Percentiles rank a stretch among this genome's conserved stretches.
Conservation (phyloP, 2,329 filamentous ascomycete species). For the Alternaria burnsii region DNA sequence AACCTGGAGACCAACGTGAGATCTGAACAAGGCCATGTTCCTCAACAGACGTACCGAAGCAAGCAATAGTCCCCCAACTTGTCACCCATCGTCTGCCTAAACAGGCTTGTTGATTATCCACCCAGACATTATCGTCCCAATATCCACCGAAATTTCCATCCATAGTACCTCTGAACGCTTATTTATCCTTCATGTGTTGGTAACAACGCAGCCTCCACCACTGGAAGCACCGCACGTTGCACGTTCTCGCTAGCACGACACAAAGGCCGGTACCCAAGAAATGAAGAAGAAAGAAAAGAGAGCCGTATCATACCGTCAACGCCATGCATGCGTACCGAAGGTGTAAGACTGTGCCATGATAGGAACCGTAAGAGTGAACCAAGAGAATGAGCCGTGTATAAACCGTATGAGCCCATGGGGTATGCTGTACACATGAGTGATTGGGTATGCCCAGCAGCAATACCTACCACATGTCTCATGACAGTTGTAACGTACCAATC, state of each 20-base stretch:
- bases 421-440: slow-evolving; percentile 17
- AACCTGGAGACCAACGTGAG: slow-evolving; percentile 28
- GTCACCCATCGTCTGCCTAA: background rate
- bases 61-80: slow-evolving; percentile 9
- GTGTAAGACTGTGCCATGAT: slow-evolving; percentile 9
- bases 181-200: background rate
- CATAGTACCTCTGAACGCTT: background rate
- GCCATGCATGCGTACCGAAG: slow-evolving; percentile 15
- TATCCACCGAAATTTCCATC: background rate
- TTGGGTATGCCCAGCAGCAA: slow-evolving; percentile 11
- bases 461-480: slow-evolving; percentile 12
- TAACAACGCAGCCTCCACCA: slow-evolving; percentile 6
- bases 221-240: background rate
- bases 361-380: slow-evolving; percentile 1
- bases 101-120: slow-evolving; percentile 4
- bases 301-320: slow-evolving; percentile 18
- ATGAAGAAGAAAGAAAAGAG: slow-evolving; percentile 1
- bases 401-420: background rate
- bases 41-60: slow-evolving; percentile 28
- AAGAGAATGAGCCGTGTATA: slow-evolving; percentile 1
- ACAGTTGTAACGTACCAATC: slow-evolving; percentile 25
- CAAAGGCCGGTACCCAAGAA: slow-evolving; percentile 8
- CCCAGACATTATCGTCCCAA: background rate
- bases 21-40: slow-evolving; percentile 24
- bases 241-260: background rate